Percentiles rank a stretch among this genome's conserved stretches.
These are phyloP conservation scores for Pulveroboletus sp. DNA, from an alignment of 768 basidiomycete genomes.

Conservation along the genomic window DNA sequence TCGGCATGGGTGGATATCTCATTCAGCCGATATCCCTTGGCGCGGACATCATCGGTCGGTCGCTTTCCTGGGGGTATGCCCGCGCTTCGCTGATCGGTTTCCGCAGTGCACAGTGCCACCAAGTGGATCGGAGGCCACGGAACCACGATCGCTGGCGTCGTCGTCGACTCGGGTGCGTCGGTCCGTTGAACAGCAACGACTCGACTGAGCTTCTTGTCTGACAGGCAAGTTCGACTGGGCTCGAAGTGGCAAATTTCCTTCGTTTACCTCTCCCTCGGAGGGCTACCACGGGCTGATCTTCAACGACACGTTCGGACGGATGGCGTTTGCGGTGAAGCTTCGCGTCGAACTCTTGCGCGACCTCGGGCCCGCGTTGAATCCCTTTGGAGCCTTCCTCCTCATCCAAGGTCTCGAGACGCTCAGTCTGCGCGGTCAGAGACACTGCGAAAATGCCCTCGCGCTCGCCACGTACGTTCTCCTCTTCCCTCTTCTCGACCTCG, in stretches of 20 bases:
- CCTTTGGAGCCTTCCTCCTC: slow-evolving; percentile 56
- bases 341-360: slow-evolving; percentile 53
- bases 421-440: slow-evolving; percentile 54
- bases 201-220: slow-evolving; percentile 2
- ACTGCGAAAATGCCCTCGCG: slow-evolving; percentile 52
- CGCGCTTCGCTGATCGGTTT: too few species aligned
- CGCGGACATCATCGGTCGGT: slow-evolving; percentile 49
- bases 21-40: slow-evolving; percentile 52
- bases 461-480: slow-evolving; percentile 38
- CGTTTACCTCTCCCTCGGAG: slow-evolving; percentile 51
- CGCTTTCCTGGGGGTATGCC: too few species aligned
- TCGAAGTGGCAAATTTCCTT: slow-evolving; percentile 50
- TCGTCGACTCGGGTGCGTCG: slow-evolving; percentile 52
- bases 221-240: slow-evolving; percentile 57
- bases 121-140: slow-evolving; percentile 71
- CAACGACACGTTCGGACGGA: slow-evolving; percentile 46
- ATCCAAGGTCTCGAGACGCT: slow-evolving; percentile 62
- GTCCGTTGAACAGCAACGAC: not conserved
- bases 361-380: slow-evolving; percentile 49
- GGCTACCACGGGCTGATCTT: slow-evolving; percentile 55
- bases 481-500: not conserved
- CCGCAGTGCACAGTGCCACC: slow-evolving; percentile 55
- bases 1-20: slow-evolving; percentile 59
- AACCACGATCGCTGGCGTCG: slow-evolving; percentile 62
- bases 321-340: slow-evolving; percentile 50